Percentiles rank a stretch among this genome's conserved stretches.
Conservation (phyloP, 352 stramenopile species). For the Globisporangium apiculatum region DNA sequence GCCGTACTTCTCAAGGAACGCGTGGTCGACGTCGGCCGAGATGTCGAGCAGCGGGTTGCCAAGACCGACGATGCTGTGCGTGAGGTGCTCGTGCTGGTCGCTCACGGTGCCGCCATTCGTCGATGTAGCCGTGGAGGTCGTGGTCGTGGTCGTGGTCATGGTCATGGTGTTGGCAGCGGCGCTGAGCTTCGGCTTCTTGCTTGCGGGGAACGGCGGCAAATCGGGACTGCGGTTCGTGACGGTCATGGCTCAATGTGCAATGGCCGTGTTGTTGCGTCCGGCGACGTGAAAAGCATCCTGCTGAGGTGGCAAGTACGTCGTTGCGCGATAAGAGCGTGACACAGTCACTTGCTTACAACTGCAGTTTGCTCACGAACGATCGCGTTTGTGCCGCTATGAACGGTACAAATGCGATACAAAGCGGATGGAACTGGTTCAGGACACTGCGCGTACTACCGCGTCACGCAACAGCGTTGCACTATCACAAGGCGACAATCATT, state of each 20-base stretch:
- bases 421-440: no score
- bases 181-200: conserved; percentile 16
- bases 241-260: conserved; percentile 7
- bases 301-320: no score
- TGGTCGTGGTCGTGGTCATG: background rate
- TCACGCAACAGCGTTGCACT: no score
- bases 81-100: conserved; percentile 42
- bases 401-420: no score
- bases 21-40: conserved; percentile 89
- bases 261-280: conserved; percentile 2
- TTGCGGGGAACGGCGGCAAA: conserved; percentile 15
- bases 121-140: background rate
- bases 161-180: background rate
- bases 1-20: conserved; percentile 96
- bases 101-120: conserved; percentile 6
- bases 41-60: conserved; percentile 99
- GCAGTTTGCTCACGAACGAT: no score
- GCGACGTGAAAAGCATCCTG: background rate
- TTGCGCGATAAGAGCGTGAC: no score
- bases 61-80: conserved; percentile 89
- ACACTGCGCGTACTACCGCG: no score
- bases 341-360: no score
- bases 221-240: conserved; percentile 10
- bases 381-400: no score
- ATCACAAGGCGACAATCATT: no score